phyloP scores from a whole-genome alignment of 2,329 filamentous ascomycete genomes.

The Plenodomus biglobosus region DNA sequence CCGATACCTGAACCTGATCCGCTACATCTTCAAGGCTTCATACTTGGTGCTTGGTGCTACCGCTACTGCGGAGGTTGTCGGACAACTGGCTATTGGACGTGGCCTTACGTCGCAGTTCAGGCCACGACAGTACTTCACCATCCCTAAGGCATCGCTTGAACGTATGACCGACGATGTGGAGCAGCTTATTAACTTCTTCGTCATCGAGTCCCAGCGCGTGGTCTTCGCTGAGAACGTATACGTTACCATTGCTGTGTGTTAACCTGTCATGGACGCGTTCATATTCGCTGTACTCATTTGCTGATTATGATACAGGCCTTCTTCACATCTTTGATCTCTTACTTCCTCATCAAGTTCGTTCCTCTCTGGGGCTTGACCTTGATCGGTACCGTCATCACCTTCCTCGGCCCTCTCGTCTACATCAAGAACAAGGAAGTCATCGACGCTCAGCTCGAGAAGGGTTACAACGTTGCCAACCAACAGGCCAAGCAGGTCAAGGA shows the following conservation, averaged over 20 bases:
- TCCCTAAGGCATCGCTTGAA: slow-evolving; percentile 65
- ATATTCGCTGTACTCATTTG: background rate
- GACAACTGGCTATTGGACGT: slow-evolving; percentile 58
- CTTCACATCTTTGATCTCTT: slow-evolving; percentile 59
- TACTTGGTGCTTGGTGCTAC: slow-evolving; percentile 63
- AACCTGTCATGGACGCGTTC: too few relatives aligned
- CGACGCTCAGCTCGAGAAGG: slow-evolving; percentile 60
- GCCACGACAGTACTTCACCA: slow-evolving; percentile 65
- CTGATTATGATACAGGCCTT: slow-evolving; percentile 54
- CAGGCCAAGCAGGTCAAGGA: slow-evolving; percentile 63
- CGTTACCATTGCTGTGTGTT: slow-evolving; percentile 60
- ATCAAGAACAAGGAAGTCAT: slow-evolving; percentile 66
- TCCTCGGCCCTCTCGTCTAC: slow-evolving; percentile 64
- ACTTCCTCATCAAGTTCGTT: slow-evolving; percentile 66
- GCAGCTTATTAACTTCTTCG: slow-evolving; percentile 68
- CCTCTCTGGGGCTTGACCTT: slow-evolving; percentile 66
- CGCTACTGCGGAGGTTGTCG: slow-evolving; percentile 59
- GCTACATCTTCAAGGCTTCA: slow-evolving; percentile 62
- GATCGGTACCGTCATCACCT: slow-evolving; percentile 58
- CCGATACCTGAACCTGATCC: slow-evolving; percentile 64
- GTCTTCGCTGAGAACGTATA: slow-evolving; percentile 67
- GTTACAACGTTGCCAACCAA: slow-evolving; percentile 56
- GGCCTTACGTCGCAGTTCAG: slow-evolving; percentile 63
- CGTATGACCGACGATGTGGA: slow-evolving; percentile 62
- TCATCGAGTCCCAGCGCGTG: slow-evolving; percentile 68